Evolutionary conservation across 2,329 filamentous ascomycete species (phyloP), one percentile per base, ranked within the genome.

Genomic region (Fusarium sp.): DNA sequence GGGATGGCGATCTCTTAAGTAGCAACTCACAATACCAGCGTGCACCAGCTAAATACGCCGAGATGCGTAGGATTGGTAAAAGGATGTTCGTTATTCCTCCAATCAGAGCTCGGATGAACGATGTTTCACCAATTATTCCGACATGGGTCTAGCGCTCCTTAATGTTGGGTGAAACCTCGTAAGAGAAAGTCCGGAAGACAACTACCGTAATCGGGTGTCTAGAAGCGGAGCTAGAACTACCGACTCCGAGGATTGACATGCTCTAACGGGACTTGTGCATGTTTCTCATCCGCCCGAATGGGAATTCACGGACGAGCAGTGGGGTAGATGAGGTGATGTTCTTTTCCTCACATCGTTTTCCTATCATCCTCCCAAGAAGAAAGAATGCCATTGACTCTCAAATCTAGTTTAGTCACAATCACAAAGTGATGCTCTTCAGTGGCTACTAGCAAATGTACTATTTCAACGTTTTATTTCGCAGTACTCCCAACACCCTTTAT

Each of bases 11-110:
- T 35, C 22, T 25, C 13, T 71, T 67, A 71, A 58, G 46, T 70
- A 70, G 22, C n/a, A 36, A 3, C 7, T 25, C 6, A n/a, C 11
- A 33, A 20, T 22, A 15, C 31, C 12, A n/a, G 36, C 46, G 2
- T 29, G 22, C 7, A 25, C 15, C 33, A 27, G 9, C 22, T 39
- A 39, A 54, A 47, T 62, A 25, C 63, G 36, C 39, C 44, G 66
- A 46, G 33, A 33, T 27, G 22, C 27, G 56, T 50, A 20, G 59
- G 38, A 50, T 54, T 22, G 1, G 3, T 49, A 44, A 56, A 31
- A 4, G 67, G 68, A 7, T 33, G 0, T 2, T 14, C 22, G 39
- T 67, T 71, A 71, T 71, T 68, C 62, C 68, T 58, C 68, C 67
- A 71, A 71, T 70, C 38, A 62, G 2, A 5, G 1, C 12, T 17